Percentiles rank a stretch among this genome's conserved stretches.
Evolutionary conservation across 768 basidiomycete species (phyloP).

Genomic region (Collybia nuda): DNA sequence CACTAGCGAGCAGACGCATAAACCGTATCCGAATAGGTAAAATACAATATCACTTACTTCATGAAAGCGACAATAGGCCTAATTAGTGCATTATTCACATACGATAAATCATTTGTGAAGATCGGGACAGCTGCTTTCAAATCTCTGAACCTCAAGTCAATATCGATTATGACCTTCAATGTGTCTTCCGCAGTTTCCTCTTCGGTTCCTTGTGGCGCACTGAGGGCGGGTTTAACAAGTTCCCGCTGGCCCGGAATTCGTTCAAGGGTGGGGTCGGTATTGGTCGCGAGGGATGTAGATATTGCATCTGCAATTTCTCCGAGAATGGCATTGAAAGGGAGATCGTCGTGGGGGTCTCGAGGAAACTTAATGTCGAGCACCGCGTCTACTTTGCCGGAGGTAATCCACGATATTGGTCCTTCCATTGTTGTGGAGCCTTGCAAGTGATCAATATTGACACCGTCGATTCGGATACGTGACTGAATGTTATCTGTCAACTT

Average conservation of each 20-base stretch:
- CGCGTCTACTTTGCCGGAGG: constrained; percentile 93
- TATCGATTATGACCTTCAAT: constrained; percentile 74
- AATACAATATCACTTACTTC: constrained; percentile 60
- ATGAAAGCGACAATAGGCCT: constrained; percentile 98
- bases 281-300: constrained; percentile 53
- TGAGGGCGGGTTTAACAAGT: constrained; percentile 83
- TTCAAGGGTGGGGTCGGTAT: constrained; percentile 35
- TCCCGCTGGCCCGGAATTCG: constrained; percentile 85
- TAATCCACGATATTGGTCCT: constrained; percentile 97
- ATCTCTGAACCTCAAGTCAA: constrained; percentile 93
- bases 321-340: constrained; percentile 76
- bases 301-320: constrained; percentile 92
- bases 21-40: neutral
- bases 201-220: constrained; percentile 56
- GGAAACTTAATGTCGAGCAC: constrained; percentile 99
- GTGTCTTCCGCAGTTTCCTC: constrained; percentile 32
- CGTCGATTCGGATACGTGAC: constrained; percentile 96
- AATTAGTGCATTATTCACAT: constrained; percentile 90
- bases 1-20: constrained; percentile 44
- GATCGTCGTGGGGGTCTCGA: constrained; percentile 65
- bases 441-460: constrained; percentile 93
- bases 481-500: constrained; percentile 25
- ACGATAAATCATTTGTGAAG: constrained; percentile 85
- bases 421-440: constrained; percentile 79
- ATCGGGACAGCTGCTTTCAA: constrained; percentile 93